Evolutionary conservation across 108 stramenopile species (phyloP), one percentile per base, ranked within the genome.

Genomic region (Cyclotella kingstonii): DNA sequence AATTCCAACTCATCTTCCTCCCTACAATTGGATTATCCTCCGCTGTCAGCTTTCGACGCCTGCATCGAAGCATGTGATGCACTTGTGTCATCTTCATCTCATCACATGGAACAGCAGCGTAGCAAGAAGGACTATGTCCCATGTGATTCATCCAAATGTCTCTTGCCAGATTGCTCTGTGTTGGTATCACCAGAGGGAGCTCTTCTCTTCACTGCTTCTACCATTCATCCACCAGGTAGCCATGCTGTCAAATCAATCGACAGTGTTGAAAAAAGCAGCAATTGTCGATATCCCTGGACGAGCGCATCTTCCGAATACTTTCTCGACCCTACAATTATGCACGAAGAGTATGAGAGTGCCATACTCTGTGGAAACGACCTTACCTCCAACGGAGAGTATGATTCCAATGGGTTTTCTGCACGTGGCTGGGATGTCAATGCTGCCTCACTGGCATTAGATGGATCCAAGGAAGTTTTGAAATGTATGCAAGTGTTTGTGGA

Each of bases 181-280:
- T 50, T 85, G 29, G 84, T 85, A 3, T 84, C 83, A 0, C 82
- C 87, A 15, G 82, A 89, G 56, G 87, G 87, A 25, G 80, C 78
- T 4, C 54, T 89, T 26, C 50, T 89, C 35, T 63, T 66, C 81
- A 34, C n/a, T n/a, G n/a, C n/a, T n/a, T n/a, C n/a, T n/a, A n/a
- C n/a, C n/a, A n/a, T n/a, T n/a, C 57, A 63, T 14, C 79, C 47
- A 17, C 63, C 38, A 27, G 4, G 35, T 17, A 54, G 21, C 17
- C 35, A 38, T 15, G 4, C 39, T 40, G n/a, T 15, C 2, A 4
- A 4, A 15, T 15, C 39, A 40, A 4, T 3, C 39, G 15, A 40
- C 39, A 15, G 15, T 2, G 39, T 15, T 2, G 35, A 36, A 4
- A 21, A 60, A 31, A 22, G 41, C 9, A 29, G 38, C 51, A 19